Evolutionary conservation across 495 filamentous ascomycete species (phyloP).

Genomic region (Penicillium salamii): DNA sequence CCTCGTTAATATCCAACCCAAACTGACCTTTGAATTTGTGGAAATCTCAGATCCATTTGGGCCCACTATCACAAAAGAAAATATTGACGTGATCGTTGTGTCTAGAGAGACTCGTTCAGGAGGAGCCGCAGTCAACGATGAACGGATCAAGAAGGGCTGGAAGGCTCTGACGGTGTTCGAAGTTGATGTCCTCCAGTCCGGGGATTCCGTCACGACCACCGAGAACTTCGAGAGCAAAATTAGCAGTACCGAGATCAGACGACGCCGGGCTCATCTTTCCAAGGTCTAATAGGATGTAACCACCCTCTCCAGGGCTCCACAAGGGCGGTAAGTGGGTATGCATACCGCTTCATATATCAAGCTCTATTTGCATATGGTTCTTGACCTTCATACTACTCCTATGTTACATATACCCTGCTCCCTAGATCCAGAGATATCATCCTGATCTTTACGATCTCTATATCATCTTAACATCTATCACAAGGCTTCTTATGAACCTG

Average conservation of each 20-base stretch:
- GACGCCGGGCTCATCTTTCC: constrained; percentile 42
- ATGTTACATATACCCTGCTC: no score
- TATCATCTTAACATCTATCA: no score
- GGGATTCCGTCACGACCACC: constrained; percentile 40
- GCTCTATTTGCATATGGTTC: no score
- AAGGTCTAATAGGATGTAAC: constrained; percentile 27
- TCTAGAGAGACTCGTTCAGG: constrained; percentile 87
- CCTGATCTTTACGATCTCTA: no score
- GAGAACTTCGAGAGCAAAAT: constrained; percentile 76
- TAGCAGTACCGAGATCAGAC: constrained; percentile 77
- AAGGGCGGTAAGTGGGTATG: no score
- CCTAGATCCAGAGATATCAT: no score
- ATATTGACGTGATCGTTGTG: constrained; percentile 77
- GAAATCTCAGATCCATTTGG: constrained; percentile 88
- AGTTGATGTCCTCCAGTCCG: constrained; percentile 82
- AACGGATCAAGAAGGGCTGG: constrained; percentile 78
- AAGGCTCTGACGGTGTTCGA: constrained; percentile 73
- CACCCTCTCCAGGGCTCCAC: no score
- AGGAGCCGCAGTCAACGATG: constrained; percentile 78
- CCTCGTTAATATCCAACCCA: constrained; percentile 43
- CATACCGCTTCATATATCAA: no score
- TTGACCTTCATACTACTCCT: no score
- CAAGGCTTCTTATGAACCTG: no score
- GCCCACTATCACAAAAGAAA: constrained; percentile 81
- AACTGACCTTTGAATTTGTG: constrained; percentile 64